Evolutionary conservation across 2,329 filamentous ascomycete genomes (phyloP).

Genomic region (Paecilomyces sp.): DNA sequence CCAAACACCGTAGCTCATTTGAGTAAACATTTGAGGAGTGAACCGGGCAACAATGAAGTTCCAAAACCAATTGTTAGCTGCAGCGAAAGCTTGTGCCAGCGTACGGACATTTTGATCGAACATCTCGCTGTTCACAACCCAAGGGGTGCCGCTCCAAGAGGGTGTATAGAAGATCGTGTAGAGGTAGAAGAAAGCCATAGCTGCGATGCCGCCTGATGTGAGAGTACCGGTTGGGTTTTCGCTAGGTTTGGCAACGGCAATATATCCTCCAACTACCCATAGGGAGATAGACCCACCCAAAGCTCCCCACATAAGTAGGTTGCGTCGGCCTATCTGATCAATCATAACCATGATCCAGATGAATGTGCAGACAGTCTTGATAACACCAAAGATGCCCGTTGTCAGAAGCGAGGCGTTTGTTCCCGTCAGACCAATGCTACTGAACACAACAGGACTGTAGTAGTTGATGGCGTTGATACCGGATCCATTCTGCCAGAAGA

Average conservation of each 20-base stretch:
- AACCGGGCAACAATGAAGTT: conserved; percentile 10
- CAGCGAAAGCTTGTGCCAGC: conserved; percentile 60
- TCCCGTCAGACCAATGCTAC: conserved; percentile 54
- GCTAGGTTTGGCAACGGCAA: conserved; percentile 21
- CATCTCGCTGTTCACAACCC: conserved; percentile 64
- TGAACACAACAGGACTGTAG: conserved; percentile 63
- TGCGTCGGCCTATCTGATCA: conserved; percentile 56
- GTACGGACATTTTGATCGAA: conserved; percentile 59
- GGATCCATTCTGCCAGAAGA: conserved; percentile 70
- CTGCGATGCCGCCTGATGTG: conserved; percentile 29
- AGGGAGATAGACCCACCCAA: conserved; percentile 47
- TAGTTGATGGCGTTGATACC: conserved; percentile 81
- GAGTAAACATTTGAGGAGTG: conserved; percentile 22
- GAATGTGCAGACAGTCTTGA: conserved; percentile 63
- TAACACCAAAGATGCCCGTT: conserved; percentile 69
- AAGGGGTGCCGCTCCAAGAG: conserved; percentile 66
- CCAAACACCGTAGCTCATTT: conserved; percentile 50
- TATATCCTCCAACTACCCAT: conserved; percentile 32
- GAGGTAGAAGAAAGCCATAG: conserved; percentile 61
- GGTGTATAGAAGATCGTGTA: conserved; percentile 69
- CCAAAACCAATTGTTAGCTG: conserved; percentile 10
- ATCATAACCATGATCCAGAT: conserved; percentile 64
- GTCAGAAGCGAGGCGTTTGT: conserved; percentile 56
- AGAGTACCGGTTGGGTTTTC: conserved; percentile 8
- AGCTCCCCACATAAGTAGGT: conserved; percentile 60